Evolutionary conservation across 148 eudicot genomes (phyloP), one percentile per base, ranked within the genome.

Genomic region (Oxyria digyna): DNA sequence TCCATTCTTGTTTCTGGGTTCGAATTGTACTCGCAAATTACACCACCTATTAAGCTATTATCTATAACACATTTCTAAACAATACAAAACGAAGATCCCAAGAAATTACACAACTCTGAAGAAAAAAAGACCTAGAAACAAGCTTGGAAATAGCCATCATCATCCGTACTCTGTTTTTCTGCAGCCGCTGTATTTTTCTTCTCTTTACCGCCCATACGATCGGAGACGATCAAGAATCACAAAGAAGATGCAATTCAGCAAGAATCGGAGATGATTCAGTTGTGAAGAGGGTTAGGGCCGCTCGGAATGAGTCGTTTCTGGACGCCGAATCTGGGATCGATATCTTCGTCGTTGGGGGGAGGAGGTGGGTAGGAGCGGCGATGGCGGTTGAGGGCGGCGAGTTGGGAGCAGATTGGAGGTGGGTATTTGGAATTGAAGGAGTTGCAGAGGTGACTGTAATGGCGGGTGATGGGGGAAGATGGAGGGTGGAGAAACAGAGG

Each of bases 221-320:
- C 0, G 31, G 15, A 24, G 62, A 24, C 23, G 62, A 23, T 54
- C 62, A 24, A 54, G 62, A 24, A 23, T 12, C 31, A 54, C 50
- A 15, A 45, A 45, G 18, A 45, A 45, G 50, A 45, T 45, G 20
- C 2, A 9, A 50, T 50, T 50, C 57, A 12, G 18, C 9, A 38
- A 38, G 17, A 43, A 35, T 2, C 38, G 6, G 38, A 13, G 9
- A 13, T 10, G 14, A 1, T 20, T 87, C 75, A 89, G 65, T 93
- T 89, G 40, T 93, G 98, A 8, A 93, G 91, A 20, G 95, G 98
- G 85, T 93, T 93, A 6, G 98, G 98, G 0, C 98, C 98, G 52
- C 96, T 82, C 1, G 98, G 98, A 59, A 93, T 96, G 24, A 93
- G 74, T 50, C 98, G 83, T 64, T 93, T 93, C 68, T 83, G 81